Percentiles rank a stretch among this genome's conserved stretches.
Evolutionary conservation across 2,329 filamentous ascomycete species (phyloP).

Genomic region (Emmonsia crescens): DNA sequence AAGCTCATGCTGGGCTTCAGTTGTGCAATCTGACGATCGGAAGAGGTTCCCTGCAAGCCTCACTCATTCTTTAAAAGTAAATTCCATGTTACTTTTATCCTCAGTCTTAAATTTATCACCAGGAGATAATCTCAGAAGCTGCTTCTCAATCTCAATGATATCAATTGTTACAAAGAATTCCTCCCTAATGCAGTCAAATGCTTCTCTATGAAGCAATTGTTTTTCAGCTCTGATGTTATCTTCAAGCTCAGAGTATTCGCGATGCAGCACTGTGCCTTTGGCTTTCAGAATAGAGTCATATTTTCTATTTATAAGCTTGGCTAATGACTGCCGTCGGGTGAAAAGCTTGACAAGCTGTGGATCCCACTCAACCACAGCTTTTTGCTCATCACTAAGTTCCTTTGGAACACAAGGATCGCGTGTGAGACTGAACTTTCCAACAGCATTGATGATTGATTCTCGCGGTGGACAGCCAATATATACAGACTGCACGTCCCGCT

Average conservation of each 20-base stretch:
- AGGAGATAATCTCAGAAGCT: not conserved
- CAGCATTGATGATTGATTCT: not conserved
- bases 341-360: not conserved
- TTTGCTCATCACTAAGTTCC: not conserved
- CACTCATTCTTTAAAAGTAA: not conserved
- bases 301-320: conserved; percentile 2
- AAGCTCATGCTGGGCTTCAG: not conserved
- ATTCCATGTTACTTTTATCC: not conserved
- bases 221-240: not conserved
- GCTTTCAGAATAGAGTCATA: not conserved
- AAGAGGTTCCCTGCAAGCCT: conserved; percentile 1
- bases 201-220: conserved; percentile 2
- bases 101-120: not conserved
- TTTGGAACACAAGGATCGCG: not conserved
- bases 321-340: not conserved
- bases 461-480: conserved; percentile 3
- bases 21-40: not conserved
- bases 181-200: not conserved
- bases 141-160: conserved; percentile 3
- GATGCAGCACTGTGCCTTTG: not conserved
- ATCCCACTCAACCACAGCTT: not conserved
- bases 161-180: conserved; percentile 3
- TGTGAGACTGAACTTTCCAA: conserved; percentile 1
- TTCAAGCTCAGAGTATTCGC: conserved; percentile 3
- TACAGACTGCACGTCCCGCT: not conserved